Percentiles rank a stretch among this genome's conserved stretches.
Evolutionary conservation across 306 rosid genomes (phyloP).

Genomic region (Astragalus membranaceus): DNA sequence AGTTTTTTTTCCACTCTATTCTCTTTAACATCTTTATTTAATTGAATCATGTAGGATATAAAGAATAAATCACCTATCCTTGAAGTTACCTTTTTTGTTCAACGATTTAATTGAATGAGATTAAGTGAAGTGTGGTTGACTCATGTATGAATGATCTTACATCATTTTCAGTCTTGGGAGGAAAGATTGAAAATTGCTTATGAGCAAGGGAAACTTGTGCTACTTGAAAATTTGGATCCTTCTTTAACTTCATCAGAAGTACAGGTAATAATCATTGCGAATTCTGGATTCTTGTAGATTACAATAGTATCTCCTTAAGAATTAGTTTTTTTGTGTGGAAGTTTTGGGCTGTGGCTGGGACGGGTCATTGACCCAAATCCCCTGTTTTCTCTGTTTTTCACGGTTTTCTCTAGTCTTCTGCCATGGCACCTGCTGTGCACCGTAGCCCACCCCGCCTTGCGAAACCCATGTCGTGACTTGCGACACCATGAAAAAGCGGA

Average conservation of each 20-base stretch:
- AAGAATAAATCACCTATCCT: not conserved
- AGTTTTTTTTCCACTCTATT: slow-evolving; percentile 41
- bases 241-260: slow-evolving; percentile 62
- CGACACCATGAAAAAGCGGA: too few species aligned
- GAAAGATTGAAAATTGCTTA: slow-evolving; percentile 54
- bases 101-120: not conserved
- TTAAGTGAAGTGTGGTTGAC: not conserved
- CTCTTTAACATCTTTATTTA: not conserved
- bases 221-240: slow-evolving; percentile 83
- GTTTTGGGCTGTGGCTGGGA: too few species aligned
- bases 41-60: not conserved
- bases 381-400: too few species aligned
- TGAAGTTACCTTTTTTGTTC: not conserved
- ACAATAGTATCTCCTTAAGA: too few species aligned
- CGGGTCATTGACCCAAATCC: too few species aligned
- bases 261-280: slow-evolving; percentile 49
- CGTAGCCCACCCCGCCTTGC: too few species aligned
- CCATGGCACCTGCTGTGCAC: too few species aligned
- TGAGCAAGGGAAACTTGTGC: slow-evolving; percentile 62
- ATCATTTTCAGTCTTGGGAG: slow-evolving; percentile 74
- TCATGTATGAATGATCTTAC: slow-evolving; percentile 5
- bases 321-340: too few species aligned
- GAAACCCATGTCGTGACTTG: too few species aligned
- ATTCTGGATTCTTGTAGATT: not conserved
- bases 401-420: too few species aligned